Evolutionary conservation across 2,329 filamentous ascomycete genomes (phyloP), one percentile per base, ranked within the genome.

Genomic region (Orbilia brochopaga): DNA sequence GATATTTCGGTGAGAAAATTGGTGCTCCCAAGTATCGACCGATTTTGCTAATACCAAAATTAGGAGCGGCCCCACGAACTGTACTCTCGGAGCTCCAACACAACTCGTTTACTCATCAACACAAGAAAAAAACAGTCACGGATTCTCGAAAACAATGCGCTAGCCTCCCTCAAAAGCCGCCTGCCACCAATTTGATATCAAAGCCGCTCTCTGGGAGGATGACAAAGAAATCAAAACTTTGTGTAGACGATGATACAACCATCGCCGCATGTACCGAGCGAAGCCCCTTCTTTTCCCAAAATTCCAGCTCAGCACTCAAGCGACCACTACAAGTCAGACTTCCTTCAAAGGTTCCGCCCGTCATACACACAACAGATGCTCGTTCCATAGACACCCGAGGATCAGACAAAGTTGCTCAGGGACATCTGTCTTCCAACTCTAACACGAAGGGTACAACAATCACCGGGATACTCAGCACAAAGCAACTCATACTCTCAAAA

Each of bases 241-340:
- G 59, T 30, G 55, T 65, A 35, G 67, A 72, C 21, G 60, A 65
- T 13, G 54, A 64, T 23, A 52, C 42, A n/a, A 51, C 50, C 10
- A 40, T 13, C 2, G n/a, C 50, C 13, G n/a, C 13, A 40, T 53
- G 37, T 19, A 65, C 42, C 3, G 67, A 72, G 11, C 19, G 17
- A 3, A 72, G 67, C 32, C 67, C 67, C 15, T 72, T 72, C 27
- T 72, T 72, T 17, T 8, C 51, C 1, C 58, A 53, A 4, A 4
- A 21, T 2, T 19, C 21, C 1, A 19, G 17, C 19, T 5, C 15
- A 15, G 44, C n/a, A 19, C 19, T 17, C 11, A 19, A 48, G 17
- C 7, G 44, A 19, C 40, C 5, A 17, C 3, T 15, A 13, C 44
- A 19, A 19, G 44, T 21, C 21, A 10, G 11, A 21, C 44, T 6